Conservation (phyloP, 176 grass and related monocot genomes). For the Cenchrus americanus region DNA sequence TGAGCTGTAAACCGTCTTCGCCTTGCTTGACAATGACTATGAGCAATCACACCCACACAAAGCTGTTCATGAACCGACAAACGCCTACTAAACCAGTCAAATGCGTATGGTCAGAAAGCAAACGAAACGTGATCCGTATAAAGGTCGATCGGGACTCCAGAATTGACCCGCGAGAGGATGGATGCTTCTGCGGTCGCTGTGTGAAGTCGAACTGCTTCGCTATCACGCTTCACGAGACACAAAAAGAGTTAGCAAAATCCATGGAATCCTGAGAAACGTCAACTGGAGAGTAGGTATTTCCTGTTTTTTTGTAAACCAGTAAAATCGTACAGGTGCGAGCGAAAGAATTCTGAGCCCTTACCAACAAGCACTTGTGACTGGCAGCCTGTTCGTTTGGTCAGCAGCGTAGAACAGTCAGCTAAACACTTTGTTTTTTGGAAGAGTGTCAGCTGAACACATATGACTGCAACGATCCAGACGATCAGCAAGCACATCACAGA, state of each 20-base stretch:
- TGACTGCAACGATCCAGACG: background rate
- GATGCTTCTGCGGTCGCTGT: background rate
- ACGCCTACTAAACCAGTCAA: background rate
- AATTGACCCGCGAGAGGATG: background rate
- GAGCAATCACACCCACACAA: too few relatives aligned
- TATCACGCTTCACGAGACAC: too few relatives aligned
- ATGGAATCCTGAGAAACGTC: too few relatives aligned
- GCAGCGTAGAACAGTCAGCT: background rate
- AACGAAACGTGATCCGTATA: background rate
- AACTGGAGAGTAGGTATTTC: background rate
- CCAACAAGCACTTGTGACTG: background rate
- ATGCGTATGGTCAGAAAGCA: background rate
- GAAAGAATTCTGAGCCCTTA: background rate
- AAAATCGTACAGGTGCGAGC: background rate
- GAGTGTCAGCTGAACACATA: background rate
- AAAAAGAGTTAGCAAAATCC: background rate
- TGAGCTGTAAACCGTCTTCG: too few relatives aligned
- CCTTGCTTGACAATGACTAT: too few relatives aligned
- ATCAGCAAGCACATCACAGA: background rate
- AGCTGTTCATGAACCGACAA: background rate
- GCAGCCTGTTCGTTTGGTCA: background rate
- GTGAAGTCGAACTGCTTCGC: background rate
- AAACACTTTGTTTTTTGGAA: background rate
- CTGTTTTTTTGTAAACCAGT: background rate
- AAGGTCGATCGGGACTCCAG: background rate